phyloP scores from a whole-genome alignment of 306 rosid genomes.

The Cyamopsis tetragonoloba region DNA sequence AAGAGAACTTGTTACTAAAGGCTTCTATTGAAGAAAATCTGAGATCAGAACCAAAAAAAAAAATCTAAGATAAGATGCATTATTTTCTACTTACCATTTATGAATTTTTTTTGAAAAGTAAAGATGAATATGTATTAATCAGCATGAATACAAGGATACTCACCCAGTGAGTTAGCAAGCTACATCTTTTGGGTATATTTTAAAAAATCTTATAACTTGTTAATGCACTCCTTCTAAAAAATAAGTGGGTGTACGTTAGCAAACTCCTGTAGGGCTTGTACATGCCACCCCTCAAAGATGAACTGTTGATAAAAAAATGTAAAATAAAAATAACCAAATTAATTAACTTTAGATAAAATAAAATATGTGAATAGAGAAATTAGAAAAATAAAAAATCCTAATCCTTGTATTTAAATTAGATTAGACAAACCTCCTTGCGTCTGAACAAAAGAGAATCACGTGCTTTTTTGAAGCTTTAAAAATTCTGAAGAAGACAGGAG shows the following conservation, averaged over 20 bases:
- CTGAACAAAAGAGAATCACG: constrained; percentile 76
- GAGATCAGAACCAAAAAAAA: too few relatives aligned
- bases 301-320: constrained; percentile 37
- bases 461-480: constrained; percentile 56
- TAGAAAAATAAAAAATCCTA: not conserved
- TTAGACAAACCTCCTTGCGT: constrained; percentile 58
- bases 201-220: too few relatives aligned
- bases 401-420: not conserved
- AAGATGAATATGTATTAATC: not conserved
- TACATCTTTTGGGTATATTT: too few relatives aligned
- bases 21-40: too few relatives aligned
- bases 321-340: not conserved
- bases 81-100: not conserved
- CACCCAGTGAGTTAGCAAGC: too few relatives aligned
- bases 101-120: too few relatives aligned
- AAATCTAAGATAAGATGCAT: not conserved
- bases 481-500: constrained; percentile 85
- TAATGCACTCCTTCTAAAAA: too few relatives aligned
- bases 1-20: too few relatives aligned
- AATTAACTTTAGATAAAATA: not conserved
- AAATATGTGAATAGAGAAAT: too few relatives aligned
- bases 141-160: too few relatives aligned
- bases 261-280: too few relatives aligned
- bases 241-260: too few relatives aligned
- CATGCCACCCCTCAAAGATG: constrained; percentile 36